Conservation (phyloP, 2,329 filamentous ascomycete species). For the Colletotrichum liaoningense region DNA sequence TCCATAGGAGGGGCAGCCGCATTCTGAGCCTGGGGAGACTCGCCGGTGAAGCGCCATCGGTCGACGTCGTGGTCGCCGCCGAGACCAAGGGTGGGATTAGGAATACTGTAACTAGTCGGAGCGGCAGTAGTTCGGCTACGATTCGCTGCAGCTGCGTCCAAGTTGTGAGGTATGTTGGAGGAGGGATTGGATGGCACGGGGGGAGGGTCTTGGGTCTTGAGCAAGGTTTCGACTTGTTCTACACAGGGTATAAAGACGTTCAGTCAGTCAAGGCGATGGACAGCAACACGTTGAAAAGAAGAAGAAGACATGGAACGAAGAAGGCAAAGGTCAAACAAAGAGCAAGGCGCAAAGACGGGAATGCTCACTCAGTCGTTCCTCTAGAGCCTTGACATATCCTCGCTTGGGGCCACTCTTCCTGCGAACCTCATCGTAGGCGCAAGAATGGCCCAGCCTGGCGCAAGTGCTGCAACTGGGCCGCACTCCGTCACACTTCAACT, state of each 20-base stretch:
- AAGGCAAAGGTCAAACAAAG: neutral
- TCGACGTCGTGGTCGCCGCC: constrained; percentile 61
- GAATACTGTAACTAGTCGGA: constrained; percentile 53
- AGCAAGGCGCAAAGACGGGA: constrained; percentile 5
- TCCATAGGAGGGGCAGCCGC: constrained; percentile 51
- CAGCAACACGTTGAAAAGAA: neutral
- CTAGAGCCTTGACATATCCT: constrained; percentile 93
- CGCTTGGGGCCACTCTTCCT: constrained; percentile 95
- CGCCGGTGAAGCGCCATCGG: constrained; percentile 65
- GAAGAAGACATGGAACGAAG: neutral
- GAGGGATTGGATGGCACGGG: constrained; percentile 44
- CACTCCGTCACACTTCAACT: constrained; percentile 88
- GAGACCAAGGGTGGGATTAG: constrained; percentile 60
- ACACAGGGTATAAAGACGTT: constrained; percentile 3
- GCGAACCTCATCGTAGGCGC: constrained; percentile 90
- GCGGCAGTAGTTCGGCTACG: constrained; percentile 46
- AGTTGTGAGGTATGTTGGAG: constrained; percentile 46
- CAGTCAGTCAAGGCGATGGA: constrained; percentile 13
- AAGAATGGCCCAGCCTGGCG: constrained; percentile 85
- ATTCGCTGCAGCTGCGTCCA: constrained; percentile 42
- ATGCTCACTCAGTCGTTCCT: constrained; percentile 86
- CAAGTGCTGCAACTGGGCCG: constrained; percentile 91
- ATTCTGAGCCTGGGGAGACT: constrained; percentile 59
- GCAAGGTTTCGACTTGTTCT: constrained; percentile 93
- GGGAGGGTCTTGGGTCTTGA: constrained; percentile 80